Conservation (phyloP, 1,139 yeast genomes). For the Kluyveromyces sp. region DNA sequence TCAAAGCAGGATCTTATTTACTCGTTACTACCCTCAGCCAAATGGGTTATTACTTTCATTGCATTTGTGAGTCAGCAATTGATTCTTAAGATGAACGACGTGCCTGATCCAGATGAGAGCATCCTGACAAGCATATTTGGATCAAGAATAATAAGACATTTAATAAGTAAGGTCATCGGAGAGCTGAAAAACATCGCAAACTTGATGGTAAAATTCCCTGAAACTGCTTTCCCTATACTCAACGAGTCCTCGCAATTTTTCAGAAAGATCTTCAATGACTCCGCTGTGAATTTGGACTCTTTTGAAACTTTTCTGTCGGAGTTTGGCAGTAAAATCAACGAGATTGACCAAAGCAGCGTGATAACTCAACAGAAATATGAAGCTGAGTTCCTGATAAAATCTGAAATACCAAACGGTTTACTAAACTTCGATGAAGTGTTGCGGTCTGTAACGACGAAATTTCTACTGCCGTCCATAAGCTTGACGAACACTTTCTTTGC, state of each 20-base stretch:
- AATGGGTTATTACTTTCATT: constrained; percentile 31
- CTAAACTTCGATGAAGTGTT: constrained; percentile 24
- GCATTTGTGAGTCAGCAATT: constrained; percentile 30
- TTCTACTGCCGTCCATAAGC: constrained; percentile 27
- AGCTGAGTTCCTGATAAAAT: constrained; percentile 28
- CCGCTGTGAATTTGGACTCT: constrained; percentile 30
- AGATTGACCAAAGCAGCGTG: constrained; percentile 25
- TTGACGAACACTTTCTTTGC: constrained; percentile 28
- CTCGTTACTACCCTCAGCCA: constrained; percentile 31
- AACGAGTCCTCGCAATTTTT: constrained; percentile 31
- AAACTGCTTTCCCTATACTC: constrained; percentile 28
- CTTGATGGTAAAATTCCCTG: constrained; percentile 30
- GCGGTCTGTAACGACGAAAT: constrained; percentile 23
- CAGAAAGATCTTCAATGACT: constrained; percentile 28
- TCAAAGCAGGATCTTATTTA: constrained; percentile 32
- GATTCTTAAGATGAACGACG: constrained; percentile 24
- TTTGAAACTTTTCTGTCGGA: constrained; percentile 30
- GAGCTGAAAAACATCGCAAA: constrained; percentile 30
- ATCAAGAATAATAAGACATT: constrained; percentile 29
- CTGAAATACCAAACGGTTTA: constrained; percentile 25
- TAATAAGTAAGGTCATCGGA: constrained; percentile 27
- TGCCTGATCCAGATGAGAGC: constrained; percentile 19
- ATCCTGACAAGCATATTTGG: constrained; percentile 30
- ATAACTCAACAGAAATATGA: constrained; percentile 17
- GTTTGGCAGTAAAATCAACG: constrained; percentile 27